Percentiles rank a stretch among this genome's conserved stretches.
Evolutionary conservation across 768 basidiomycete species (phyloP).

Genomic region (Rhizopogon vulgaris): DNA sequence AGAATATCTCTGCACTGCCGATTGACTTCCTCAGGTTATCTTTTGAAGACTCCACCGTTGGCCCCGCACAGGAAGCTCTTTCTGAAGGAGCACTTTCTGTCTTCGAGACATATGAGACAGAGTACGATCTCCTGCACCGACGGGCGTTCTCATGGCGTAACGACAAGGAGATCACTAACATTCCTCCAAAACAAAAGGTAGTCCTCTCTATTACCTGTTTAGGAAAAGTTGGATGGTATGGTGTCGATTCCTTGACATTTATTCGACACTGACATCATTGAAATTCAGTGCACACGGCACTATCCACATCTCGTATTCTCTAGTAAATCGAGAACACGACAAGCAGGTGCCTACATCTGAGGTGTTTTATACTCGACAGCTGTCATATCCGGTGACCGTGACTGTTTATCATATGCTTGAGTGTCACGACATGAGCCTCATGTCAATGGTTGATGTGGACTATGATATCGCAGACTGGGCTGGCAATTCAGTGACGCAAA

Average conservation of each 20-base stretch:
- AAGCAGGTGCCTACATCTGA: conserved; percentile 29
- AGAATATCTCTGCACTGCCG: conserved; percentile 79
- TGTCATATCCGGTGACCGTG: conserved; percentile 83
- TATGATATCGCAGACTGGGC: conserved; percentile 15
- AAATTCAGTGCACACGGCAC: conserved; percentile 62
- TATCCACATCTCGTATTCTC: conserved; percentile 80
- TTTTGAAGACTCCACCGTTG: conserved; percentile 88
- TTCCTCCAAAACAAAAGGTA: conserved; percentile 65
- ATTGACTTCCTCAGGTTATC: conserved; percentile 82
- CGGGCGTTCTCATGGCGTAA: conserved; percentile 77
- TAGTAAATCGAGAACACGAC: conserved; percentile 42
- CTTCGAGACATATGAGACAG: conserved; percentile 87
- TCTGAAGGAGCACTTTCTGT: conserved; percentile 76
- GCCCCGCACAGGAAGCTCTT: conserved; percentile 67
- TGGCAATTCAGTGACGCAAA: conserved; percentile 14
- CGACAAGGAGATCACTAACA: conserved; percentile 36
- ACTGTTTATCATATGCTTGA: conserved; percentile 96
- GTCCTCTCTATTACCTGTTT: conserved; percentile 68
- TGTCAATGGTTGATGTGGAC: conserved; percentile 42
- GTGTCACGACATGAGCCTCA: conserved; percentile 75
- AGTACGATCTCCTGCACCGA: conserved; percentile 68
- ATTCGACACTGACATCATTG: conserved; percentile 5
- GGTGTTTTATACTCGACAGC: conserved; percentile 79
- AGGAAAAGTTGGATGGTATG: conserved; percentile 91
- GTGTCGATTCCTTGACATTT: conserved; percentile 7